Base-by-base conservation (phyloP, 2,329 filamentous ascomycete genomes). In the Basipetospora chlamydospora region DNA sequence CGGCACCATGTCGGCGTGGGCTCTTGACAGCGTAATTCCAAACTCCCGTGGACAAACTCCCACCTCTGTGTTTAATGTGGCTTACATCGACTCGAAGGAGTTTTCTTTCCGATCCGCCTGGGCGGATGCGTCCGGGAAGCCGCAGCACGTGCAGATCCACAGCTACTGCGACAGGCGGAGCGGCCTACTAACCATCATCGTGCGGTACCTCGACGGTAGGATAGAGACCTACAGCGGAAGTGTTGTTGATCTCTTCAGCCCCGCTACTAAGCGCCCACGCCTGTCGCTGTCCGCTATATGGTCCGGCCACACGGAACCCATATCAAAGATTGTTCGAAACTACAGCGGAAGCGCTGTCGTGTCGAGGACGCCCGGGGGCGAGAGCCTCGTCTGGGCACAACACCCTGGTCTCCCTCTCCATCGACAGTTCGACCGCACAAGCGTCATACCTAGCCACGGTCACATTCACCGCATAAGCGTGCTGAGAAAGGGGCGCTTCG, bases 1-100 rank as follows among this genome's bases (percentile, higher is more conserved):
- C 33, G 88, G 88, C 1, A 77, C 78, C 44, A 84, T 96, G 80
- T 86, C 83, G 28, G 85, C 84, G 0, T 95, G 88, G 83, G 88
- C 85, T 1, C 60, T 98, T 39, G 87, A 96, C 53, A 87, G 88
- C 49, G 71, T 93, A 15, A 79, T 80, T 25, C 77, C 73, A 47
- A 84, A 78, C 49, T 63, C 67, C 22, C 73, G 72, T 45, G 73
- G 72, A 41, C 26, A 17, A 4, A 26, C 34, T 11, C 65, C 70
- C 4, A 66, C 74, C 20, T 75, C 77, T 42, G 72, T 88, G n/a
- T 92, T 90, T 61, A 90, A 85, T 49, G 77, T 95, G 46, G 76
- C 84, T 2, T 82, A 92, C 49, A 71, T 87, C 18, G 73, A 82
- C 48, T 68, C 67, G 1, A 50, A 58, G 13, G 59, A 67, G 37